Base-by-base conservation (phyloP, 1,139 yeast genomes). In the Keqinozyma sinolaborantium region DNA sequence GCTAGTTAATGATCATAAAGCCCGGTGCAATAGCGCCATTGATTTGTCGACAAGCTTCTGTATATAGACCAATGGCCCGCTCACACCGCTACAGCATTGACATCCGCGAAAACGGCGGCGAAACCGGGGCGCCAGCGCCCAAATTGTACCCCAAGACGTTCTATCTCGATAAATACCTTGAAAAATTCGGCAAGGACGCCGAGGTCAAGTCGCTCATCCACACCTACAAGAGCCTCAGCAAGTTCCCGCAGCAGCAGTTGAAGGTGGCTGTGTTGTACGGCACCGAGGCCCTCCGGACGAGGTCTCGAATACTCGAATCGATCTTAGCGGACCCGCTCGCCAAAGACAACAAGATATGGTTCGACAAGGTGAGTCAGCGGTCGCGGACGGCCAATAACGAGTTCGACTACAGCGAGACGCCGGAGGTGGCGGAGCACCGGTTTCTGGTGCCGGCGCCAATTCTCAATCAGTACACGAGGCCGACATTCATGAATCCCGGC, bases 251-350 rank as follows among this genome's bases (percentile, higher is more conserved):
- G 23, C 44, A 44, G 25, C 31, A 38, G 10, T 40, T 45, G 3
- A 53, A 49, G 28, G 48, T 67, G 8, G 75, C 73, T 0, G 31
- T 69, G 2, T 30, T 61, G 2, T 59, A 59, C 29, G 56, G 49
- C 14, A 50, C 55, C 35, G 50, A 48, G 5, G 31, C 30, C 3
- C 36, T 47, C 5, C 46, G 48, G 21, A 25, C 30, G 5, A 36
- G 39, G 1, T 58, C 70, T 14, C 60, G 47, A 39, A 29, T 69
- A 4, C 30, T 69, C 3, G 73, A 67, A 32, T 40, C 57, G 0
- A 39, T 69, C 3, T 45, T 70, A 23, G 65, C 73, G 1, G 75
- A 70, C 37, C 74, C 75, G 2, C 51, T 70, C 35, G 56, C 74
- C 5, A 50, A 50, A 5, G 48, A 48, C 9, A 64, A 58, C 34